Conservation (phyloP, 768 basidiomycete species). For the Terana coerulea region DNA sequence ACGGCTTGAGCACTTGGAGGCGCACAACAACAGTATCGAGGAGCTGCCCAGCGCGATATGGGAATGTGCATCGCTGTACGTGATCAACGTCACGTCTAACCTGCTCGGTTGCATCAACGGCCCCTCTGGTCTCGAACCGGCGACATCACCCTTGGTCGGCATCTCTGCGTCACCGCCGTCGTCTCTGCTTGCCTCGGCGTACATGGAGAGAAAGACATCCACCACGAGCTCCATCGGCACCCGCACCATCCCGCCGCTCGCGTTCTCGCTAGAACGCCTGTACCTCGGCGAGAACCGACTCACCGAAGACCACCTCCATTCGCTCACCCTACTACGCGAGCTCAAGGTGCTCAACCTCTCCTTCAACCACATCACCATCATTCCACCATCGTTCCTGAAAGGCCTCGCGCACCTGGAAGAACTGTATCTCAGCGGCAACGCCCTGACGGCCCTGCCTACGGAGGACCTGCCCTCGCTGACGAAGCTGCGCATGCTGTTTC, state of each 20-base stretch:
- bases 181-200: slow-evolving; percentile 6
- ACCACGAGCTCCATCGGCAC: slow-evolving; percentile 25
- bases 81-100: slow-evolving; percentile 89
- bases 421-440: slow-evolving; percentile 96
- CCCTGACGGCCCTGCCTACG: slow-evolving; percentile 81
- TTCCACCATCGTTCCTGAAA: slow-evolving; percentile 74
- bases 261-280: slow-evolving; percentile 67
- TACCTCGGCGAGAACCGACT: slow-evolving; percentile 90
- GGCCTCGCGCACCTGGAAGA: slow-evolving; percentile 72
- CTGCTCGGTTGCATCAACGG: slow-evolving; percentile 53
- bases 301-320: slow-evolving; percentile 72
- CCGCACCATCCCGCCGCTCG: slow-evolving; percentile 51
- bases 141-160: background rate
- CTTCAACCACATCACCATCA: slow-evolving; percentile 91
- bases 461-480: slow-evolving; percentile 79
- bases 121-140: background rate
- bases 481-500: slow-evolving; percentile 68
- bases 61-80: slow-evolving; percentile 70
- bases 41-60: slow-evolving; percentile 76
- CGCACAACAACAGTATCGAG: slow-evolving; percentile 86
- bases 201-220: slow-evolving; percentile 44
- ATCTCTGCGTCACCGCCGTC: slow-evolving; percentile 1
- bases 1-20: slow-evolving; percentile 73
- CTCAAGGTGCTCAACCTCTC: slow-evolving; percentile 85
- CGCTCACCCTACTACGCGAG: slow-evolving; percentile 71